Evolutionary conservation across 257 asterid genomes (phyloP).

Genomic region (Salvia miltiorrhiza): DNA sequence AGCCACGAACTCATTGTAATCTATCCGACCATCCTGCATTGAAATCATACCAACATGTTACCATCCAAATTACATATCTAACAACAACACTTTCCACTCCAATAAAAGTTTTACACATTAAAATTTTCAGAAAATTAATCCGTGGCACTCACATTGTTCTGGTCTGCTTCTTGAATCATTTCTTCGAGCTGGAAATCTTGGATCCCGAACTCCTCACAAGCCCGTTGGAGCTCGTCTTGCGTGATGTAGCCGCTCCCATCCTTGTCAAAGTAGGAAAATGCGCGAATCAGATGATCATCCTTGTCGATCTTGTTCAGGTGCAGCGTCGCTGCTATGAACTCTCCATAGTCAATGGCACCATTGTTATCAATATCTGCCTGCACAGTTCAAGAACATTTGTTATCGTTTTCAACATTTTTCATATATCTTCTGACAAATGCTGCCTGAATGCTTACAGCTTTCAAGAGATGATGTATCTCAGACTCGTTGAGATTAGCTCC

Average conservation of each 20-base stretch:
- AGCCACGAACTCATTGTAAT: constrained; percentile 41
- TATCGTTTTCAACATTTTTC: not conserved
- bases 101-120: not conserved
- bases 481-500: constrained; percentile 48
- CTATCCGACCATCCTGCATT: constrained; percentile 44
- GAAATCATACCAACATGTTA: constrained; percentile 3
- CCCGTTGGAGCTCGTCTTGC: constrained; percentile 43
- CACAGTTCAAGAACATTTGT: not conserved
- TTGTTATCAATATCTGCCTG: constrained; percentile 48
- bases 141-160: constrained; percentile 31
- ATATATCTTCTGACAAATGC: not conserved
- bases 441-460: constrained; percentile 28
- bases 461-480: constrained; percentile 33
- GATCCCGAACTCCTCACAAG: constrained; percentile 43
- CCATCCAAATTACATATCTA: not conserved
- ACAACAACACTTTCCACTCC: not conserved
- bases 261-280: constrained; percentile 45
- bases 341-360: constrained; percentile 47
- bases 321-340: constrained; percentile 49
- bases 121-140: too few relatives aligned
- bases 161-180: constrained; percentile 39
- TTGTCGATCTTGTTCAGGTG: constrained; percentile 37
- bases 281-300: constrained; percentile 35
- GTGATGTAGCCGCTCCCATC: constrained; percentile 48
- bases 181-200: constrained; percentile 32